Evolutionary conservation across 768 basidiomycete genomes (phyloP), one percentile per base, ranked within the genome.

Genomic region (Fomitopsis pulvina): DNA sequence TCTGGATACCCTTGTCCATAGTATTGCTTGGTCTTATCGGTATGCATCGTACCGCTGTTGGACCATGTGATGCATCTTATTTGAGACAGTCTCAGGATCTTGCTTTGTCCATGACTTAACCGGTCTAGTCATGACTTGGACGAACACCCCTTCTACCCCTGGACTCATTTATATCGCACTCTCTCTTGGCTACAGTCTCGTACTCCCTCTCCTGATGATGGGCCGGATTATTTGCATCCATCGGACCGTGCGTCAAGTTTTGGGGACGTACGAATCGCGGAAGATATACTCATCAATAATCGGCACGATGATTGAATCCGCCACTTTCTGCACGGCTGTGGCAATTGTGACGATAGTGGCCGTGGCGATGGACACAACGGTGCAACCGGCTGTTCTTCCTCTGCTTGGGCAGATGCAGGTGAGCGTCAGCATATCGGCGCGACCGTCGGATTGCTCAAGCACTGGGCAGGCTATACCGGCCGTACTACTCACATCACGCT

Each of bases 351-450:
- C 49, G 12, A 53, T 63, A 30, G 48, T 63, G 18, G 56, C 54
- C 8, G 53, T 51, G 32, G 59, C 53, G 0, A 16, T 53, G 6
- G 48, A 42, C 24, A 60, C 50, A 34, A 56, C 59, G 1, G 16
- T 60, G 40, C 58, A 60, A 39, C 56, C 55, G 29, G 59, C 56
- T 2, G 41, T 62, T 2, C 52, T 62, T 7, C 62, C 62, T 1
- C 48, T 57, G 44, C 47, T 63, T 18, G 57, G 62, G 1, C 62
- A 63, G 43, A 24, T 62, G 14, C 62, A 60, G 59, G 60, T 59
- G 24, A 4, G 58, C 25, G n/a, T n/a, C n/a, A n/a, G n/a, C n/a
- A n/a, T n/a, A n/a, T n/a, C n/a, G n/a, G n/a, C n/a, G n/a, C n/a
- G n/a, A n/a, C n/a, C n/a, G n/a, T n/a, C n/a, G n/a, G n/a, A n/a